Base-by-base conservation (phyloP, 2,329 filamentous ascomycete species). In the Nemania serpens region DNA sequence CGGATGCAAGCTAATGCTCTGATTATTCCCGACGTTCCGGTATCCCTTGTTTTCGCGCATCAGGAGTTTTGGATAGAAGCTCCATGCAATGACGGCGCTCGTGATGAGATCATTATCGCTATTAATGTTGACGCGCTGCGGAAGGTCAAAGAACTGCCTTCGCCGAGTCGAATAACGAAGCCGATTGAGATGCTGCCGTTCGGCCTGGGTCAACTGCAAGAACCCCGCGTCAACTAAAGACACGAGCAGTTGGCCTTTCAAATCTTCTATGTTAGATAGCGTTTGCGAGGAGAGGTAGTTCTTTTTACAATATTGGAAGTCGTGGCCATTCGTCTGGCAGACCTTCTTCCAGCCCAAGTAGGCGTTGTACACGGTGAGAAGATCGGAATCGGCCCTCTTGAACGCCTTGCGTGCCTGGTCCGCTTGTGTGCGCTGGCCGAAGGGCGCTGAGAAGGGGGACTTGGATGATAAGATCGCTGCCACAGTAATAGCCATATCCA, bases 381-480 rank as follows among this genome's bases (percentile, higher is more conserved):
- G 82, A 73, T 99, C 95, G 0, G 95, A 98, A 74, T 97, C 92
- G 20, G 91, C 89, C 68, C 90, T 87, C 64, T 90, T 89, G 78
- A 96, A 99, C 3, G 85, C 85, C 59, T 90, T 83, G 2, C 91
- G 86, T 0, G 91, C 90, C 20, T 88, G 86, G 67, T 97, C 91
- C 37, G 92, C 92, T 71, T 96, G 91, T 42, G 88, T 84, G 53
- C 91, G 88, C 48, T 93, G 90, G 2, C 92, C 91, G 74, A 97
- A 92, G 0, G 93, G 91, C 2, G 91, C 90, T 0, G 94, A 84
- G 74, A 98, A 98, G 0, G 94, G 95, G 0, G 93, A 96, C 73
- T 98, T 99, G 29, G 93, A 96, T 1, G 93, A 97, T 1, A 99
- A 78, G 25, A 97, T 94, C 7, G 95, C 94, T 6, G 96, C 95